Percentiles rank a stretch among this genome's conserved stretches.
Evolutionary conservation across 2,329 filamentous ascomycete genomes (phyloP).

Genomic region (Fusarium sp.): DNA sequence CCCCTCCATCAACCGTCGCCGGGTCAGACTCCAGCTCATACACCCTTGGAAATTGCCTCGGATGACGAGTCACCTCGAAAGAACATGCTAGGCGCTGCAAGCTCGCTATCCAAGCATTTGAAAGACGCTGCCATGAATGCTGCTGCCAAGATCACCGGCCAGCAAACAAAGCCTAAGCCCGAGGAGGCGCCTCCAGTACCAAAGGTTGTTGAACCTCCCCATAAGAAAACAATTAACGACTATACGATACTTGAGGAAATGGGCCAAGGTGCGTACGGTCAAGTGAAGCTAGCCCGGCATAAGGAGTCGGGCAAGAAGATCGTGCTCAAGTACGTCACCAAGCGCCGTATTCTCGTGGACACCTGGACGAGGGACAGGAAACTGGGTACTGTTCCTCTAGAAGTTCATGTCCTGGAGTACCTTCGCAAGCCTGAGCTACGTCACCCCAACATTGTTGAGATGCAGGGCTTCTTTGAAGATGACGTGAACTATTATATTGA

Average conservation of each 20-base stretch:
- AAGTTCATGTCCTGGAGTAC: constrained; percentile 97
- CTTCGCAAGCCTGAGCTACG: constrained; percentile 77
- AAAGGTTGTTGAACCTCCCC: constrained; percentile 52
- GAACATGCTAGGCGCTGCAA: constrained; percentile 55
- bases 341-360: constrained; percentile 94
- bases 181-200: constrained; percentile 51
- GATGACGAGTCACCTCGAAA: constrained; percentile 61
- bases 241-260: constrained; percentile 97
- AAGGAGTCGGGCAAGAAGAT: constrained; percentile 85
- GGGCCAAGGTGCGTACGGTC: constrained; percentile 97
- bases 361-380: constrained; percentile 96
- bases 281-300: constrained; percentile 93
- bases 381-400: constrained; percentile 92
- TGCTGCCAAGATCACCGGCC: constrained; percentile 64
- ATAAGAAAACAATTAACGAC: constrained; percentile 88
- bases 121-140: constrained; percentile 68
- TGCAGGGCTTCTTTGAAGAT: constrained; percentile 81
- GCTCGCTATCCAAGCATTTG: constrained; percentile 66
- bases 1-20: constrained; percentile 84
- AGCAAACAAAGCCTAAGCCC: constrained; percentile 50
- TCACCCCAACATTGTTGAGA: constrained; percentile 78
- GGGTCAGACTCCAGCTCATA: constrained; percentile 72
- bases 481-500: constrained; percentile 98
- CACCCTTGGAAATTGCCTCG: constrained; percentile 67
- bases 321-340: constrained; percentile 97